Base-by-base conservation (phyloP, 169 alveolate genomes). In the Plasmodium inui region DNA sequence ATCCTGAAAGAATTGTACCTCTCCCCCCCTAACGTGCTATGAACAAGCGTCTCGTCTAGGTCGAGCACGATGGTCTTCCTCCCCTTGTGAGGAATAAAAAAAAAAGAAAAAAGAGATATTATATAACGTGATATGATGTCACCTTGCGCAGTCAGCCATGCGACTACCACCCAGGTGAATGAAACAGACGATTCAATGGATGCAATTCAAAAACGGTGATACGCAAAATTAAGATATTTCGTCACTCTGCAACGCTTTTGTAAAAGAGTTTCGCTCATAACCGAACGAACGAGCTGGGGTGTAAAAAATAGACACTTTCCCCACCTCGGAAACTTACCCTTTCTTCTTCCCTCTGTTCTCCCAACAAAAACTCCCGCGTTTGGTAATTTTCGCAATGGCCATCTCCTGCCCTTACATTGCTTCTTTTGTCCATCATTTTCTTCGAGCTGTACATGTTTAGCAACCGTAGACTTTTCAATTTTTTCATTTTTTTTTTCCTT, bases 21-120 rank as follows among this genome's bases (percentile, higher is more conserved):
- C 28, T 94, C 96, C 26, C 91, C 95, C 26, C 78, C 80, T 76
- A 96, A 91, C 19, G 96, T 84, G 79, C 97, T 95, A 55, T 95
- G 97, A 79, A 96, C 95, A 67, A 96, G 95, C n/a, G 97, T 96
- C 85, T 96, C 97, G 53, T 96, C 97, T 30, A 96, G 85, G 46
- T 96, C 97, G 70, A 96, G 86, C 8, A 96, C 97, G 14, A 96
- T 67, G 14, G 97, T 96, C 76, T 95, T 96, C 71, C 74, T 96
- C 34, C 97, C 96, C 96, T 93, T 83, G 44, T 1, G 28, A 41
- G 53, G 41, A 70, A 83, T 41, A 30, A 22, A 67, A 83, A 70
- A 39, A 39, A 83, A 70, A 39, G 26, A 83, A 39, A 14, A n/a
- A 39, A 28, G 9, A 8, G 34, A 26, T 22, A 26, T 26, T 37